phyloP scores from a whole-genome alignment of 352 stramenopile genomes.

The Thalassiosira ordinaria region DNA sequence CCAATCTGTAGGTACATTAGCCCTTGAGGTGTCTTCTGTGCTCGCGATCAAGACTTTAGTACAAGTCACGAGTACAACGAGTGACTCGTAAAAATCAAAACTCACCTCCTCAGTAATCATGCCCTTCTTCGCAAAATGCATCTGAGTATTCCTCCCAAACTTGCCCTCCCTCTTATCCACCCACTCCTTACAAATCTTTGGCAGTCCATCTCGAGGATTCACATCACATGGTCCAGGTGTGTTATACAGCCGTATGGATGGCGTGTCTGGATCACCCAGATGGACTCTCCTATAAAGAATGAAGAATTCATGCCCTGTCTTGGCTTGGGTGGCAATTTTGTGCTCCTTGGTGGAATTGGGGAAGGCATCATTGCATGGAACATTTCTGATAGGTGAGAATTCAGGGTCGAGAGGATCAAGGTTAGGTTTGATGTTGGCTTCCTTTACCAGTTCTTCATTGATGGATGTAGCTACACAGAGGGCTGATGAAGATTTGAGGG shows the following conservation, averaged over 20 bases:
- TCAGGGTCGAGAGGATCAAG: constrained; percentile 73
- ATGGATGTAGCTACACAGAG: background rate
- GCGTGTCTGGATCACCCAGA: constrained; percentile 73
- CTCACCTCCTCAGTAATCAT: constrained; percentile 87
- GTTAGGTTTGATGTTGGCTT: constrained; percentile 76
- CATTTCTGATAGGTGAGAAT: constrained; percentile 63
- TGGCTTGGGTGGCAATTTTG: constrained; percentile 68
- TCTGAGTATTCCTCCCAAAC: constrained; percentile 73
- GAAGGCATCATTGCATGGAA: constrained; percentile 74
- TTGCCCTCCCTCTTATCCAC: constrained; percentile 72
- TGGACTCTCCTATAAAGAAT: constrained; percentile 84
- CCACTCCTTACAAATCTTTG: constrained; percentile 82
- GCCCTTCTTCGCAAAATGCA: constrained; percentile 84
- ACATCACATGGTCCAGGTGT: constrained; percentile 76
- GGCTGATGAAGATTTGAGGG: background rate
- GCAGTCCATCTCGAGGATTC: constrained; percentile 74
- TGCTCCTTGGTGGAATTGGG: constrained; percentile 77
- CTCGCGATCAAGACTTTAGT: too few species aligned
- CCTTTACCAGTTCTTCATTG: constrained; percentile 58
- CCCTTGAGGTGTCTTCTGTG: too few species aligned
- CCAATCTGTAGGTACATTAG: too few species aligned
- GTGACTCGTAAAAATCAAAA: too few species aligned
- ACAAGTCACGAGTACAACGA: too few species aligned
- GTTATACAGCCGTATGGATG: constrained; percentile 82
- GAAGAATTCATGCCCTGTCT: constrained; percentile 65